These are phyloP conservation scores for Chimonanthus salicifolius DNA, from an alignment of 164 flowering plant genomes.

Conservation along the genomic window DNA sequence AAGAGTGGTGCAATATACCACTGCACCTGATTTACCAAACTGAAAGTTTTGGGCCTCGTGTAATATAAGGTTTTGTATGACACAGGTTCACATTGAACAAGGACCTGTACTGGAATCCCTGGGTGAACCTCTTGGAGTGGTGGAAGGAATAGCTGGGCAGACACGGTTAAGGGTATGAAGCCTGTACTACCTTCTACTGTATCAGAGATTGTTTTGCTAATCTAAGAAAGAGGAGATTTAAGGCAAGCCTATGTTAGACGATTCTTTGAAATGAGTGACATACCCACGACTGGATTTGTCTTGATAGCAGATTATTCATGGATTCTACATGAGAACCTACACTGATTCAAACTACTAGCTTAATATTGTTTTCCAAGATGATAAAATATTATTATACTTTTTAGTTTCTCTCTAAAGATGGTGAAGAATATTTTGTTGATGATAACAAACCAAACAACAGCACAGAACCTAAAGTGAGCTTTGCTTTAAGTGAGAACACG, in stretches of 20 bases:
- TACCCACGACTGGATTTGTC: no score
- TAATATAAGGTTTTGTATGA: slow-evolving; percentile 7
- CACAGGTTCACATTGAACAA: slow-evolving; percentile 95
- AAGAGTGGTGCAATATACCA: neutral
- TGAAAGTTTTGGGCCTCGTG: neutral
- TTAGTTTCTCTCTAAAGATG: no score
- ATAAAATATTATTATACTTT: no score
- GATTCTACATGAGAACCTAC: no score
- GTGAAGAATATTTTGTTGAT: no score
- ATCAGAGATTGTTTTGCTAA: neutral
- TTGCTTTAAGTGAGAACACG: no score
- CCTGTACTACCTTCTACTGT: neutral
- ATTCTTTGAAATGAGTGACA: no score
- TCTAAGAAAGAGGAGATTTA: neutral
- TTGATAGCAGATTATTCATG: no score
- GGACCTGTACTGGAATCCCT: slow-evolving; percentile 89
- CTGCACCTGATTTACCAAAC: neutral
- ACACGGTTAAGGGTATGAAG: slow-evolving; percentile 71
- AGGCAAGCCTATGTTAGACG: neutral
- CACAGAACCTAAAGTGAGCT: no score
- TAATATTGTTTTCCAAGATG: no score
- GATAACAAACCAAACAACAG: no score
- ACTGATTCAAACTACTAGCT: no score
- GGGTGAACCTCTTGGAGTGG: slow-evolving; percentile 90
- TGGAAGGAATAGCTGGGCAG: slow-evolving; percentile 94